phyloP scores from a whole-genome alignment of 306 rosid genomes.

The Crotalaria pallida region DNA sequence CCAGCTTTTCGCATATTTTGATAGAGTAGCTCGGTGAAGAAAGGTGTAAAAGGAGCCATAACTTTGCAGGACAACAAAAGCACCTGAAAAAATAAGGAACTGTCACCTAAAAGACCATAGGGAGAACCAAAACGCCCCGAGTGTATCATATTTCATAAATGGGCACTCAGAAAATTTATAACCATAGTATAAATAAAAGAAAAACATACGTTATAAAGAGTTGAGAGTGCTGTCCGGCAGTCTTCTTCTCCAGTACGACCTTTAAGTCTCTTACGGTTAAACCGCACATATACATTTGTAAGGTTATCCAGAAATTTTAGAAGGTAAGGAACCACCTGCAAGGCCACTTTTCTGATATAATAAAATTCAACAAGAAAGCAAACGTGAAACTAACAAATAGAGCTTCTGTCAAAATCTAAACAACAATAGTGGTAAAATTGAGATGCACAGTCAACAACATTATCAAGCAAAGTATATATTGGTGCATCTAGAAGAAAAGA shows the following conservation, averaged over 20 bases:
- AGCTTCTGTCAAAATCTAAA: background rate
- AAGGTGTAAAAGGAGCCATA: conserved; percentile 99
- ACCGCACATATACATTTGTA: conserved; percentile 89
- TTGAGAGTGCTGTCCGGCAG: conserved; percentile 85
- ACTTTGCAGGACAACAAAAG: conserved; percentile 91
- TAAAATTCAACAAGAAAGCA: background rate
- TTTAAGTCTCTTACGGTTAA: conserved; percentile 97
- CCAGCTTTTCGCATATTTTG: conserved; percentile 84
- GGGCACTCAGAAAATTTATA: background rate
- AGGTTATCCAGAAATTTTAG: conserved; percentile 91
- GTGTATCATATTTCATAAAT: background rate
- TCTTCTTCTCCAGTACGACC: conserved; percentile 97
- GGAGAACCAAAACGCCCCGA: background rate
- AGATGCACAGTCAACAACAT: background rate
- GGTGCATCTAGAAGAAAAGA: background rate
- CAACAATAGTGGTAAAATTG: background rate
- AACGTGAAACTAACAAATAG: background rate
- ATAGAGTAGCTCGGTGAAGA: conserved; percentile 88
- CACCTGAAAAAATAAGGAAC: conserved; percentile 47
- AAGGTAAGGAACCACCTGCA: conserved; percentile 93
- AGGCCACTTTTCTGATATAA: background rate
- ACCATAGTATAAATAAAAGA: background rate
- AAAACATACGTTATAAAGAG: conserved; percentile 69
- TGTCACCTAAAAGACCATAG: background rate
- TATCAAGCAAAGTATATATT: too few relatives aligned